Percentiles rank a stretch among this genome's conserved stretches.
These are phyloP conservation scores for Tolypocladium sp. DNA, from an alignment of 2,329 filamentous ascomycete genomes.

Conservation along the genomic window DNA sequence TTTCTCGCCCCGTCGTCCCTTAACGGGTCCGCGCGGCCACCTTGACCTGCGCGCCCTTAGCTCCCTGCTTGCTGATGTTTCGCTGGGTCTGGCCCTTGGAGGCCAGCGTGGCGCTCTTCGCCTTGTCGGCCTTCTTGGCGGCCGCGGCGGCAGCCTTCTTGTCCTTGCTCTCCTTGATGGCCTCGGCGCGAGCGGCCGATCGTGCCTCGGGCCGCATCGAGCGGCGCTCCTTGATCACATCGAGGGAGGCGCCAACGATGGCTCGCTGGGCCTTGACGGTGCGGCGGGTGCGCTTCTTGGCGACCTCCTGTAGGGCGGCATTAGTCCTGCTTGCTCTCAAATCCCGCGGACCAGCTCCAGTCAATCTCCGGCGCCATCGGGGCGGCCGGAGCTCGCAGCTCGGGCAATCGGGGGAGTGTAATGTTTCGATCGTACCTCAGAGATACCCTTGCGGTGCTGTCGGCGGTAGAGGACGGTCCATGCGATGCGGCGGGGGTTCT, in stretches of 20 bases:
- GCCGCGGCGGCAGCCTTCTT: slow-evolving; percentile 85
- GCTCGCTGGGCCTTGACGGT: slow-evolving; percentile 98
- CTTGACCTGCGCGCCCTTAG: slow-evolving; percentile 84
- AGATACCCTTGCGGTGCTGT: slow-evolving; percentile 99
- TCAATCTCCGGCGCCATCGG: not conserved
- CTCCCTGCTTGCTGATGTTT: slow-evolving; percentile 93
- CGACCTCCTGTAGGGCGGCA: slow-evolving; percentile 70
- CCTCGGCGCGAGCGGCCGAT: slow-evolving; percentile 75
- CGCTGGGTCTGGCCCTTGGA: slow-evolving; percentile 70
- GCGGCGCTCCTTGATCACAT: slow-evolving; percentile 99
- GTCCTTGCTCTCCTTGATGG: slow-evolving; percentile 97
- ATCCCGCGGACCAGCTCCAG: not conserved
- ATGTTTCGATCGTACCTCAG: slow-evolving; percentile 67
- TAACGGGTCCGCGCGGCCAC: slow-evolving; percentile 77
- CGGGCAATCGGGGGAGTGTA: not conserved
- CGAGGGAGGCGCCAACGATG: slow-evolving; percentile 97
- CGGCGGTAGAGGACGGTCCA: slow-evolving; percentile 98
- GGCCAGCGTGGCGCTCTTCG: slow-evolving; percentile 70
- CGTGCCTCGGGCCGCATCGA: slow-evolving; percentile 91
- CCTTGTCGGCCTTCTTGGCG: slow-evolving; percentile 99
- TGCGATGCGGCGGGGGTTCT: slow-evolving; percentile 99
- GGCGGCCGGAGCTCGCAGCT: not conserved
- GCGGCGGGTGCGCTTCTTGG: slow-evolving; percentile 98
- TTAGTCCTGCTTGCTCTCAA: slow-evolving; percentile 24
- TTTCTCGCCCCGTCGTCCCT: slow-evolving; percentile 11